Percentiles rank a stretch among this genome's conserved stretches.
These are phyloP conservation scores for Aspergillus ochraceoroseus DNA, from an alignment of 2,329 filamentous ascomycete species.

Conservation along the genomic window DNA sequence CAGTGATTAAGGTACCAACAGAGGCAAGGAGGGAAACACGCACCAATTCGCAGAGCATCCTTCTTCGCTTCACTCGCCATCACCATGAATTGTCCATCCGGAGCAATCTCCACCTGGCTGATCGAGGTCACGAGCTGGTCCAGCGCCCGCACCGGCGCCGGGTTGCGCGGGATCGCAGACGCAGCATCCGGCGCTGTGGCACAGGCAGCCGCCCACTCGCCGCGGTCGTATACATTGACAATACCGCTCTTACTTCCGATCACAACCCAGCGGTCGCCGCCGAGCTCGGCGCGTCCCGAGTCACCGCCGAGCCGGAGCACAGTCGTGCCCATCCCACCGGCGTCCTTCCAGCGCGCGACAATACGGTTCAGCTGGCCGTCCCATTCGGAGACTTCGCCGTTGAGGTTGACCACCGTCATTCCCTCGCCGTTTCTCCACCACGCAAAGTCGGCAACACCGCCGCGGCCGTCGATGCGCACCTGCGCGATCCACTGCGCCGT, in stretches of 20 bases:
- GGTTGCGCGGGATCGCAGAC: constrained; percentile 57
- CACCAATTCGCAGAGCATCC: constrained; percentile 70
- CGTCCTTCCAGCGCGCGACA: constrained; percentile 79
- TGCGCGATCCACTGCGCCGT: constrained; percentile 86
- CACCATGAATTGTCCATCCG: constrained; percentile 82
- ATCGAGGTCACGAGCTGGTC: constrained; percentile 86
- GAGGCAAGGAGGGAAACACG: too few relatives aligned
- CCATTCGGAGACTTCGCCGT: constrained; percentile 89
- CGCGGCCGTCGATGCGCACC: constrained; percentile 72
- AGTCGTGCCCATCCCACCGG: constrained; percentile 81
- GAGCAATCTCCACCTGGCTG: constrained; percentile 72
- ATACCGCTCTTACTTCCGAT: constrained; percentile 82
- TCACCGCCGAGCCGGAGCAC: constrained; percentile 67
- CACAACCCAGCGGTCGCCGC: constrained; percentile 82
- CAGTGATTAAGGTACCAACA: too few relatives aligned
- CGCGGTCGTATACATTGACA: constrained; percentile 87
- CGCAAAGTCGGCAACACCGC: constrained; percentile 81
- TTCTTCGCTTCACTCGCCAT: constrained; percentile 84
- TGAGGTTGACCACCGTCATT: constrained; percentile 75
- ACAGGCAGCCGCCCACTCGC: constrained; percentile 51
- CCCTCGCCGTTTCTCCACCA: constrained; percentile 89
- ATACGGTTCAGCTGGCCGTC: constrained; percentile 64
- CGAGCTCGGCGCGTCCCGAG: constrained; percentile 44
- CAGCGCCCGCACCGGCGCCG: constrained; percentile 66
- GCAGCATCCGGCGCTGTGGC: constrained; percentile 27